Conservation (phyloP, 108 stramenopile species). For the Stephanodiscus triporus region DNA sequence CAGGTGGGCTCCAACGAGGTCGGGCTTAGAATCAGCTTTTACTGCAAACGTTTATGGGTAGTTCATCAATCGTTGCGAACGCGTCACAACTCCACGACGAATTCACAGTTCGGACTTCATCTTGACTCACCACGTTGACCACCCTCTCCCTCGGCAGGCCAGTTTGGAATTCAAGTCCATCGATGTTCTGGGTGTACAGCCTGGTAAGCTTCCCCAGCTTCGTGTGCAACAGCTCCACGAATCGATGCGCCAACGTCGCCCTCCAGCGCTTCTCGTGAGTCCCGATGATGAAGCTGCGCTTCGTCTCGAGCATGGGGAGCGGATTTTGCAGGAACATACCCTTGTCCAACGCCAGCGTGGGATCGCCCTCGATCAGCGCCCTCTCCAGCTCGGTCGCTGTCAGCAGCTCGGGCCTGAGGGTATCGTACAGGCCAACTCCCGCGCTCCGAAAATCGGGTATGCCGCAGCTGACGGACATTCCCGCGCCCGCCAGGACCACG, state of each 20-base stretch:
- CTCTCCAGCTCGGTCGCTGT: slow-evolving; percentile 53
- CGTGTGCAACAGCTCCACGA: slow-evolving; percentile 75
- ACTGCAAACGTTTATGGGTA: slow-evolving; percentile 60
- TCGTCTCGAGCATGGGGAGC: slow-evolving; percentile 84
- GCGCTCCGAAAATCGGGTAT: slow-evolving; percentile 80
- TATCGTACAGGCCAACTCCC: slow-evolving; percentile 61
- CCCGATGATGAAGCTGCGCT: slow-evolving; percentile 84
- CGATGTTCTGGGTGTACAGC: slow-evolving; percentile 73
- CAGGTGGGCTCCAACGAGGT: too few species aligned
- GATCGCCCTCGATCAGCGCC: slow-evolving; percentile 55
- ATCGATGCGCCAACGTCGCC: slow-evolving; percentile 85
- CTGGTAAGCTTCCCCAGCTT: slow-evolving; percentile 60
- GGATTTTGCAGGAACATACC: slow-evolving; percentile 81
- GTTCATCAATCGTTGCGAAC: slow-evolving; percentile 51
- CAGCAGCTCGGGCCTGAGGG: slow-evolving; percentile 58
- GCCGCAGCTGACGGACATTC: slow-evolving; percentile 66
- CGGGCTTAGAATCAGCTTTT: slow-evolving; percentile 54
- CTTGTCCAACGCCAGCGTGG: slow-evolving; percentile 68
- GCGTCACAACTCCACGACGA: too few species aligned
- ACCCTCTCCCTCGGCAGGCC: slow-evolving; percentile 67
- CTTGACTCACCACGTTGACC: slow-evolving; percentile 61
- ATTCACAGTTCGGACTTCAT: too few species aligned
- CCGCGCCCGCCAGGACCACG: slow-evolving; percentile 77
- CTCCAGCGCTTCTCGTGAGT: slow-evolving; percentile 68
- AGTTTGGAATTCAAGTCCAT: slow-evolving; percentile 66